Percentiles rank a stretch among this genome's conserved stretches.
Conservation (phyloP, 75 land plant species). For the Cupressus sempervirens region DNA sequence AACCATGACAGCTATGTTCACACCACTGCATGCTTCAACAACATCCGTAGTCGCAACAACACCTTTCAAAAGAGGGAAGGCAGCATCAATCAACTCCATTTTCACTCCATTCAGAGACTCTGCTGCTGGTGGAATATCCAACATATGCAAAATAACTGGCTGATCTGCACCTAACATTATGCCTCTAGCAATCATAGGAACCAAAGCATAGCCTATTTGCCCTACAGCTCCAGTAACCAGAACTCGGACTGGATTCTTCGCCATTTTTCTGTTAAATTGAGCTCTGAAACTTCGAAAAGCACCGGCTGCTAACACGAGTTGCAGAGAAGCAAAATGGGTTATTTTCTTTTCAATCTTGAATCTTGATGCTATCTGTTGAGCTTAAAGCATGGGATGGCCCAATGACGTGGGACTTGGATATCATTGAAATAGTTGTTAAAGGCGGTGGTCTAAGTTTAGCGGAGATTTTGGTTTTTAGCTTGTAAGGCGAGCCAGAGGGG, state of each 20-base stretch:
- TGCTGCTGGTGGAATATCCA: too few relatives aligned
- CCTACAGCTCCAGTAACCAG: constrained; percentile 89
- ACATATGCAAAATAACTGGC: too few relatives aligned
- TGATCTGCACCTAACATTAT: too few relatives aligned
- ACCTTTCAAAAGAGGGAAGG: constrained; percentile 97
- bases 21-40: constrained; percentile 88
- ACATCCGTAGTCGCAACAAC: constrained; percentile 94
- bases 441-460: background rate
- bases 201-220: constrained; percentile 99
- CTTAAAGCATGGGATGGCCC: background rate
- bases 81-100: constrained; percentile 91
- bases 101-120: too few relatives aligned
- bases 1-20: constrained; percentile 93
- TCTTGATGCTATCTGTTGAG: background rate
- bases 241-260: constrained; percentile 71
- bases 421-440: background rate
- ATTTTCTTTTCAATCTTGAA: too few relatives aligned
- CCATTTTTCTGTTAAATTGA: constrained; percentile 33
- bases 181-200: constrained; percentile 99
- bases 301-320: background rate
- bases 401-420: background rate
- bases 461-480: background rate
- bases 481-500: background rate
- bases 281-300: background rate
- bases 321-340: background rate